phyloP scores from a whole-genome alignment of 1,139 yeast genomes.

The Candida pseudoviswanathii region DNA sequence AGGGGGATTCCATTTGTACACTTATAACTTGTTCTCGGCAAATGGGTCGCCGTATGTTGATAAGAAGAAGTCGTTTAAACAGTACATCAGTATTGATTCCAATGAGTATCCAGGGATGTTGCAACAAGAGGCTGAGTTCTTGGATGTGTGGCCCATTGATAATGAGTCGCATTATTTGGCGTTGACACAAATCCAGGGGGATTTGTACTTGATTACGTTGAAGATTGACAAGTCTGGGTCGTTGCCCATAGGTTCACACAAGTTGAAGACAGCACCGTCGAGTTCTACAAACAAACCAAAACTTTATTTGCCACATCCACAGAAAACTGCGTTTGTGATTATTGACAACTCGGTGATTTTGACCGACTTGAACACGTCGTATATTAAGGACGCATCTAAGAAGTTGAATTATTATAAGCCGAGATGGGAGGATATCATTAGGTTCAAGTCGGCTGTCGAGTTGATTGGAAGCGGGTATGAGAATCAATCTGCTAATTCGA shows the following conservation, averaged over 20 bases:
- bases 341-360: constrained; percentile 64
- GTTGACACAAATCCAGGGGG: constrained; percentile 32
- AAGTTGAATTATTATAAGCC: constrained; percentile 42
- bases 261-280: constrained; percentile 25
- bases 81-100: constrained; percentile 34
- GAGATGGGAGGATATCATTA: constrained; percentile 79
- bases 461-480: constrained; percentile 67
- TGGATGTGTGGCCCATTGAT: constrained; percentile 54
- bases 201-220: constrained; percentile 55
- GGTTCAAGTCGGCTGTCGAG: constrained; percentile 53
- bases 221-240: constrained; percentile 56
- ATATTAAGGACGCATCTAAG: constrained; percentile 20
- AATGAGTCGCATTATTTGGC: constrained; percentile 38
- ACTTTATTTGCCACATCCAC: constrained; percentile 62
- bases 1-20: constrained; percentile 41
- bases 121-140: constrained; percentile 37
- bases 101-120: constrained; percentile 42
- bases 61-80: constrained; percentile 28
- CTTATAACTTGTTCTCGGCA: constrained; percentile 35
- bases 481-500: constrained; percentile 27
- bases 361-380: constrained; percentile 56
- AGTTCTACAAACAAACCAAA: constrained; percentile 44
- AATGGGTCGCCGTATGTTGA: constrained; percentile 33
- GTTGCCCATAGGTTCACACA: constrained; percentile 63
- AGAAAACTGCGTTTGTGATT: constrained; percentile 63